Evolutionary conservation across 805 yeast species (phyloP).

Genomic region (Zygotorulaspora florentina): DNA sequence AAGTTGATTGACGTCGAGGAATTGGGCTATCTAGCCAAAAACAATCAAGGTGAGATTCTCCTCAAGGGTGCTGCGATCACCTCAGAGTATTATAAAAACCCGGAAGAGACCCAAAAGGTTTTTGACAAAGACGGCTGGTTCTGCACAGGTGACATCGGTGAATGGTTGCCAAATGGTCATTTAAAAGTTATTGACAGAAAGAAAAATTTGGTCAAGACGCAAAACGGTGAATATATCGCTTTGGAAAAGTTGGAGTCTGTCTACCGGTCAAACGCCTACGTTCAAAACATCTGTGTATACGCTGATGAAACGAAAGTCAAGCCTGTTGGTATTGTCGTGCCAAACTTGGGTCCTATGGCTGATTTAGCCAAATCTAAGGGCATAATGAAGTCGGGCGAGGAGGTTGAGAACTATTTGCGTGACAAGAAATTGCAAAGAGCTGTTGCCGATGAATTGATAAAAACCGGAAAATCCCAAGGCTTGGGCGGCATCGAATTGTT

Average conservation of each 20-base stretch:
- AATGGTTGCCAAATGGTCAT: slow-evolving; percentile 79
- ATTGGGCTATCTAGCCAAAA: slow-evolving; percentile 84
- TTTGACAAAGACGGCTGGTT: slow-evolving; percentile 89
- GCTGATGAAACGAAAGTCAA: slow-evolving; percentile 85
- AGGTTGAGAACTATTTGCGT: slow-evolving; percentile 46
- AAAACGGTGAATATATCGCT: slow-evolving; percentile 96
- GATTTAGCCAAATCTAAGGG: slow-evolving; percentile 56
- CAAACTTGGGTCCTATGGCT: slow-evolving; percentile 64
- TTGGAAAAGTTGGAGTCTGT: slow-evolving; percentile 89
- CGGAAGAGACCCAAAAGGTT: slow-evolving; percentile 71
- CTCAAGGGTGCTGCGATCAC: slow-evolving; percentile 71
- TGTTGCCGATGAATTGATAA: slow-evolving; percentile 55
- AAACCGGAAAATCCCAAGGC: slow-evolving; percentile 78
- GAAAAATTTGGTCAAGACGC: slow-evolving; percentile 93
- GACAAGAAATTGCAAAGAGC: slow-evolving; percentile 53
- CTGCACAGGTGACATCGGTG: slow-evolving; percentile 94
- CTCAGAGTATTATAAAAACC: slow-evolving; percentile 76
- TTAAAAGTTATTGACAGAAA: slow-evolving; percentile 85
- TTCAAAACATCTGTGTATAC: slow-evolving; percentile 82
- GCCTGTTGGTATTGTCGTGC: slow-evolving; percentile 88
- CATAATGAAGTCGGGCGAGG: slow-evolving; percentile 44
- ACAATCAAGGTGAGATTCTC: slow-evolving; percentile 89
- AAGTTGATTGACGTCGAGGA: slow-evolving; percentile 90
- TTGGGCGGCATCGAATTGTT: slow-evolving; percentile 81
- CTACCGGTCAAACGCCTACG: slow-evolving; percentile 77